Evolutionary conservation across 805 yeast genomes (phyloP).

Genomic region (Kluyveromyces nonfermentans): DNA sequence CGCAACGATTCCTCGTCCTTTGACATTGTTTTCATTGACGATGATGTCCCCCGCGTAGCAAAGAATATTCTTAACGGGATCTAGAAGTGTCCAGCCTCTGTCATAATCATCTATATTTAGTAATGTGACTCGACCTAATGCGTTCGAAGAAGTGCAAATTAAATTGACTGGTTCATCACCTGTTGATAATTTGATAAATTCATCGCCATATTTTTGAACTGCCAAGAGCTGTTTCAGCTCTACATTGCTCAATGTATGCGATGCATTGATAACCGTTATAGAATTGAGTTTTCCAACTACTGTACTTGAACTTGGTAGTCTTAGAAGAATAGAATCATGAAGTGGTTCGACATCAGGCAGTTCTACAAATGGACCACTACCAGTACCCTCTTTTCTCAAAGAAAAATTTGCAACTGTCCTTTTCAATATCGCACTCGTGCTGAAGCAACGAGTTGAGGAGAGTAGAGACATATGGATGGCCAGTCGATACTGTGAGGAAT

Average conservation of each 20-base stretch:
- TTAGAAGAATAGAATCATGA: slow-evolving; percentile 15
- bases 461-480: not conserved
- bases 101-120: slow-evolving; percentile 17
- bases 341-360: slow-evolving; percentile 16
- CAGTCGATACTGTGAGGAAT: not conserved
- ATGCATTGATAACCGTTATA: slow-evolving; percentile 12
- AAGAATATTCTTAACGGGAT: slow-evolving; percentile 11
- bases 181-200: slow-evolving; percentile 11
- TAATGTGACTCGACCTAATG: slow-evolving; percentile 19
- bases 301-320: slow-evolving; percentile 16
- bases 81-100: slow-evolving; percentile 17
- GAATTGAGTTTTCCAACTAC: slow-evolving; percentile 14
- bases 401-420: slow-evolving; percentile 11
- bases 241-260: not conserved
- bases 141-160: slow-evolving; percentile 22
- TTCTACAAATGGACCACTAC: slow-evolving; percentile 26
- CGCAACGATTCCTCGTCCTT: slow-evolving; percentile 24
- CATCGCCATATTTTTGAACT: slow-evolving; percentile 7
- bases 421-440: not conserved
- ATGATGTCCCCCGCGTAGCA: slow-evolving; percentile 21
- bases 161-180: slow-evolving; percentile 20
- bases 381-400: slow-evolving; percentile 17
- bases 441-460: not conserved
- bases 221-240: slow-evolving; percentile 8
- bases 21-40: slow-evolving; percentile 10